These are phyloP conservation scores for Cordyceps cicadae DNA, from an alignment of 2,329 filamentous ascomycete genomes.

Conservation along the genomic window DNA sequence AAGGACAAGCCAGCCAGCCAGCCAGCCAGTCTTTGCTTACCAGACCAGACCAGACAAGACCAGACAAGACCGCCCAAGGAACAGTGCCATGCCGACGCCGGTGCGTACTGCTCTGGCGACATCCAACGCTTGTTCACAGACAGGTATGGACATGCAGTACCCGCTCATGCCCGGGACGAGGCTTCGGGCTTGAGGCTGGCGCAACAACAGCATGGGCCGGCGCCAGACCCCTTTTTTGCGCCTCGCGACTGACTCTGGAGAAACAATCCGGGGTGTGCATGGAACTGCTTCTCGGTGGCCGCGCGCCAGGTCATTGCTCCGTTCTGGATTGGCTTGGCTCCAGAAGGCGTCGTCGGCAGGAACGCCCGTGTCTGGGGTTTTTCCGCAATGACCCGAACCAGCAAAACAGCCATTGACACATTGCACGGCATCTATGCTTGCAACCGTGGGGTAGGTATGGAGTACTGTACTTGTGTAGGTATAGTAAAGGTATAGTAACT, in stretches of 20 bases:
- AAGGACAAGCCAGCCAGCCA: no score
- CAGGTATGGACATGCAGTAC: neutral
- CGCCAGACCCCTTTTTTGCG: neutral
- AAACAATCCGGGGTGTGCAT: conserved; percentile 9
- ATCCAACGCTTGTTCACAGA: neutral
- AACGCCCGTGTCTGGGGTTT: neutral
- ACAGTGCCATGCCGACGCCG: neutral
- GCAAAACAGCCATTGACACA: neutral
- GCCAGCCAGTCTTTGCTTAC: neutral
- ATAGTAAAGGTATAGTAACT: no score
- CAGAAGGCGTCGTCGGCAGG: neutral
- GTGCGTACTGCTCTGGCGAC: neutral
- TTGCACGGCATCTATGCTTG: no score
- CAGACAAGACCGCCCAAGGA: neutral
- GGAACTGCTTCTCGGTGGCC: neutral
- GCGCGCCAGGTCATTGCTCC: neutral
- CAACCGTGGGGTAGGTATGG: no score
- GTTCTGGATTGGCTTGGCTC: neutral
- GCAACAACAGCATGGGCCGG: neutral
- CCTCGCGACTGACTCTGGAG: conserved; percentile 2
- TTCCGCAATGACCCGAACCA: conserved; percentile 4
- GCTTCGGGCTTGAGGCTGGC: neutral
- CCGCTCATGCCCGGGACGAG: neutral
- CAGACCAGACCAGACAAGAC: neutral
- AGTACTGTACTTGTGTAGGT: no score